Evolutionary conservation across 2,329 filamentous ascomycete genomes (phyloP), one percentile per base, ranked within the genome.

Genomic region (Harringtonia aguacate): DNA sequence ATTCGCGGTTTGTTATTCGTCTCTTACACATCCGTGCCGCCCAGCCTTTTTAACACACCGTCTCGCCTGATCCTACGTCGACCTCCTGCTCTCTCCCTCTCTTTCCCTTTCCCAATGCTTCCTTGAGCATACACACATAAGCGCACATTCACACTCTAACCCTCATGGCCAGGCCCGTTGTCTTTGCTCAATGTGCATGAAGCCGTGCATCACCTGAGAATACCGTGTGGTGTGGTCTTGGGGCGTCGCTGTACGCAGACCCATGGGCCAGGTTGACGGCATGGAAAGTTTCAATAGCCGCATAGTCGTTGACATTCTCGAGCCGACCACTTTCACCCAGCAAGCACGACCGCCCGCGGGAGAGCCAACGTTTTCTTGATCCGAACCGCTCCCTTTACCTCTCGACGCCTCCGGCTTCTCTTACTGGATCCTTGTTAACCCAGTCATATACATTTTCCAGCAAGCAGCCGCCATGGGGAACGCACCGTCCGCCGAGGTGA

Each of bases 391-490:
- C n/a, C n/a, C 34, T 36, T 17, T 37, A 21, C 35, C 27, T 38
- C 44, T 37, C 46, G n/a, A 14, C 35, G 35, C 30, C 27, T 6
- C 31, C 39, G n/a, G 36, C 39, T 36, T 41, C 28, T 35, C 27
- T 29, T 50, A n/a, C n/a, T n/a, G n/a, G n/a, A n/a, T n/a, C n/a
- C n/a, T n/a, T n/a, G n/a, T n/a, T n/a, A n/a, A n/a, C n/a, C n/a
- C n/a, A n/a, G n/a, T n/a, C n/a, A n/a, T n/a, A n/a, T n/a, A n/a
- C n/a, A n/a, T n/a, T 28, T 31, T 36, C 43, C 36, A 5, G 2
- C 18, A 31, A 5, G 13, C 15, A 42, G 39, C 48, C 54, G 59
- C 45, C 51, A 76, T 76, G 72, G 72, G 72, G 44, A 75, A 75
- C 55, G 58, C 62, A 37, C 58, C 67, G 45, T 76, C 70, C 36